Conservation (phyloP, 2,329 filamentous ascomycete genomes). For the Mycosphaerella sp. region DNA sequence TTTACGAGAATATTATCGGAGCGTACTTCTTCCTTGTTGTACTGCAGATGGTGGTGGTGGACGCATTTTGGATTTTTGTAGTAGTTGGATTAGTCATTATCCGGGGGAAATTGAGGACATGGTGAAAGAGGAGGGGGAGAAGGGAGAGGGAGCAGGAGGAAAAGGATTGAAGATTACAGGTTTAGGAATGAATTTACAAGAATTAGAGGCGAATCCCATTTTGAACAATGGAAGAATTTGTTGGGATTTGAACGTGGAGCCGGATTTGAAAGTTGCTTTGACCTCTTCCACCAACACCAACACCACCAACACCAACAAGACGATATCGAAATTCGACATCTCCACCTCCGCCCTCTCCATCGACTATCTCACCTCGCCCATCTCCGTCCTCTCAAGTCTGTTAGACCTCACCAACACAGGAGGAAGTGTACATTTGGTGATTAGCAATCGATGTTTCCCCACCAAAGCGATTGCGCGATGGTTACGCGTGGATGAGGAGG, state of each 20-base stretch:
- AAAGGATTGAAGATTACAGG: slow-evolving; percentile 38
- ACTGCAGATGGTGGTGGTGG: slow-evolving; percentile 29
- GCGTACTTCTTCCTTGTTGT: slow-evolving; percentile 30
- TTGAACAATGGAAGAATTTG: slow-evolving; percentile 32
- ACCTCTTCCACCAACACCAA: no score
- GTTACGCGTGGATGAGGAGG: slow-evolving; percentile 41
- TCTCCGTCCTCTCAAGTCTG: slow-evolving; percentile 42
- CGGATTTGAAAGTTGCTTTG: slow-evolving; percentile 27
- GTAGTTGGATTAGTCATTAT: slow-evolving; percentile 46
- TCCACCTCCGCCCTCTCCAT: slow-evolving; percentile 48
- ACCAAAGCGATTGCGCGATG: slow-evolving; percentile 48
- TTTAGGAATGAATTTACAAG: slow-evolving; percentile 44
- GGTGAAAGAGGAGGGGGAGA: no score
- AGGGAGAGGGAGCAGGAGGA: no score
- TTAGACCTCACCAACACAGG: slow-evolving; percentile 36
- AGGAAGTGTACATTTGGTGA: slow-evolving; percentile 45
- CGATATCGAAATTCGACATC: slow-evolving; percentile 35
- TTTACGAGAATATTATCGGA: slow-evolving; percentile 43
- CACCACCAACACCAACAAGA: neutral
- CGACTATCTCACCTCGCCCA: slow-evolving; percentile 46
- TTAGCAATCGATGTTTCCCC: slow-evolving; percentile 50
- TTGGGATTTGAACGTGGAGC: slow-evolving; percentile 42
- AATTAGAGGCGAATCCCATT: slow-evolving; percentile 40
- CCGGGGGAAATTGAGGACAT: slow-evolving; percentile 21
- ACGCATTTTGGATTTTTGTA: slow-evolving; percentile 46